Conservation (phyloP, 2,329 filamentous ascomycete genomes). For the Apiospora pterosperma region DNA sequence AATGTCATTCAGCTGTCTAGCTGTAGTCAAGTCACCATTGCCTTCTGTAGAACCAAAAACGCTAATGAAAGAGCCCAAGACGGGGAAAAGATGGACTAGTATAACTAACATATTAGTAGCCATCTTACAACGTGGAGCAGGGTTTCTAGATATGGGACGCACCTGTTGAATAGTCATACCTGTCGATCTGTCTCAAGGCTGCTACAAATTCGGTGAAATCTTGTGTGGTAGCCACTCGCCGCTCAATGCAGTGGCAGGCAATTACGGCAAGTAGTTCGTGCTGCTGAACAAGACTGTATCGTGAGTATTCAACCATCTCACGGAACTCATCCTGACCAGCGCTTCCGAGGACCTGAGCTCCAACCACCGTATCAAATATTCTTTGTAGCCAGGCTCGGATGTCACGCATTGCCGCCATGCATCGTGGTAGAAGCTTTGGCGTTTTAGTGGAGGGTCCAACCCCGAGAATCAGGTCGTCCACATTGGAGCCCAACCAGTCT, state of each 20-base stretch:
- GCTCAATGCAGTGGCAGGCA: constrained; percentile 73
- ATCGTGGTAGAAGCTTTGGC: constrained; percentile 68
- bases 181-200: constrained; percentile 66
- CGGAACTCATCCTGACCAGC: constrained; percentile 54
- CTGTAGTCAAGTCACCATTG: constrained; percentile 62
- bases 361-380: constrained; percentile 72
- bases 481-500: constrained; percentile 48
- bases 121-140: neutral
- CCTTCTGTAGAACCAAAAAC: constrained; percentile 77
- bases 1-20: constrained; percentile 65
- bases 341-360: constrained; percentile 71
- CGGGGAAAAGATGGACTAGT: constrained; percentile 76
- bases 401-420: constrained; percentile 70
- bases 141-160: constrained; percentile 1
- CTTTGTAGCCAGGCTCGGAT: constrained; percentile 75
- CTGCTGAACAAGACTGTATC: constrained; percentile 76
- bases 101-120: neutral
- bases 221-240: constrained; percentile 62
- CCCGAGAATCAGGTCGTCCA: constrained; percentile 56
- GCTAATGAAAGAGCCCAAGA: constrained; percentile 72
- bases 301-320: constrained; percentile 78
- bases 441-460: constrained; percentile 40
- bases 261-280: constrained; percentile 87
- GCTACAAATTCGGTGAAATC: constrained; percentile 74
- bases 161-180: constrained; percentile 56